These are phyloP conservation scores for Papiliotrema fonsecae DNA, from an alignment of 1,284 basidiomycete genomes.

Conservation along the genomic window DNA sequence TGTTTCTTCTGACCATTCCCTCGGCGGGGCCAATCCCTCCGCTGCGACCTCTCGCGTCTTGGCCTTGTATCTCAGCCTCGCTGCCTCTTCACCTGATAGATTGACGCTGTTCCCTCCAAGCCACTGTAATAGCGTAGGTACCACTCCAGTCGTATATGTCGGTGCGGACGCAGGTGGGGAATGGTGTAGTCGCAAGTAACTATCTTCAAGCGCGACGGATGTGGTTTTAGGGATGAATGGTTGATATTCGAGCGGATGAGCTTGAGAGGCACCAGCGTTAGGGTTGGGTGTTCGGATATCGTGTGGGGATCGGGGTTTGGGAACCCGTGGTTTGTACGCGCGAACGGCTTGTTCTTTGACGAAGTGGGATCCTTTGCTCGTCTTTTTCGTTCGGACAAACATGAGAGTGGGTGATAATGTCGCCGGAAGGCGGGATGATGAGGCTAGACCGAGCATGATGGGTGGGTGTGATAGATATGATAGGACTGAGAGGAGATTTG, in stretches of 20 bases:
- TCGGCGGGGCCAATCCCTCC: background rate
- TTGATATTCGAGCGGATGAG: background rate
- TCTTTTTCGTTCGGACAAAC: constrained; percentile 3
- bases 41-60: constrained; percentile 5
- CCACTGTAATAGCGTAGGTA: constrained; percentile 28
- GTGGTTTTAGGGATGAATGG: background rate
- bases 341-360: background rate
- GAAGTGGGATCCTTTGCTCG: background rate
- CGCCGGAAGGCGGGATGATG: background rate
- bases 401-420: background rate
- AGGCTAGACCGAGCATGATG: constrained; percentile 1
- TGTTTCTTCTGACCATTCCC: background rate
- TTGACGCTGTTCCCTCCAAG: constrained; percentile 14
- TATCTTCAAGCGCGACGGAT: background rate
- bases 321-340: background rate
- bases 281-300: background rate
- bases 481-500: background rate
- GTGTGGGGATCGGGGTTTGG: background rate
- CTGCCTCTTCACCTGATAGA: constrained; percentile 18
- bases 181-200: constrained; percentile 15
- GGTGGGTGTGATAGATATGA: background rate
- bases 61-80: constrained; percentile 13
- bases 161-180: constrained; percentile 30
- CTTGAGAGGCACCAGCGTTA: background rate
- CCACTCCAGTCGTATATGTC: constrained; percentile 23